phyloP scores from a whole-genome alignment of 148 eudicot genomes.

The Rhododendron henanense region DNA sequence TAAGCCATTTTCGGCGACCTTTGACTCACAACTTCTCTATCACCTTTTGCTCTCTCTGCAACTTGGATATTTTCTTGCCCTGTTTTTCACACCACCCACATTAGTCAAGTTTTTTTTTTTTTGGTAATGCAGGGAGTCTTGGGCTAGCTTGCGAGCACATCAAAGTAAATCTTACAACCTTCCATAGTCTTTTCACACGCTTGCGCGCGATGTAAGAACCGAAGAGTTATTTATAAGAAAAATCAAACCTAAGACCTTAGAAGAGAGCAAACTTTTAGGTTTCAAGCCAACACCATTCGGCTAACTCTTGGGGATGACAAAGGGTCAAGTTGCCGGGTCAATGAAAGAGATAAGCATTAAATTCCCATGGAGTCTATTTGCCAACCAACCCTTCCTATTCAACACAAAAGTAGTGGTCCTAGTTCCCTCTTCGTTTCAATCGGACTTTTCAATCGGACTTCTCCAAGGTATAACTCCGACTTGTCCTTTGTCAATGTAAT shows the following conservation, averaged over 20 bases:
- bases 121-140: no score
- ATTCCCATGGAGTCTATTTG: neutral
- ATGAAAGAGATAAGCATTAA: neutral
- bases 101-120: neutral
- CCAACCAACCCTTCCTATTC: neutral
- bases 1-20: neutral
- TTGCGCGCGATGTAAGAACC: no score
- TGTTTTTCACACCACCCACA: neutral
- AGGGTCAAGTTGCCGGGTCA: neutral
- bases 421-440: neutral
- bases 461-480: no score
- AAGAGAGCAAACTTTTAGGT: no score
- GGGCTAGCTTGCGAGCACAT: no score
- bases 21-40: neutral
- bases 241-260: no score
- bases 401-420: neutral
- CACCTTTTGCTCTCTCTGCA: neutral
- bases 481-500: no score
- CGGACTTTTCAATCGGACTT: no score
- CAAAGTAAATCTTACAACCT: no score
- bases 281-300: no score
- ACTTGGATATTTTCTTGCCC: neutral
- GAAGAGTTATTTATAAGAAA: no score
- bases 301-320: neutral
- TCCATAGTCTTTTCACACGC: no score